phyloP scores from a whole-genome alignment of 2,329 filamentous ascomycete species.

The Pseudocercospora fuligena region DNA sequence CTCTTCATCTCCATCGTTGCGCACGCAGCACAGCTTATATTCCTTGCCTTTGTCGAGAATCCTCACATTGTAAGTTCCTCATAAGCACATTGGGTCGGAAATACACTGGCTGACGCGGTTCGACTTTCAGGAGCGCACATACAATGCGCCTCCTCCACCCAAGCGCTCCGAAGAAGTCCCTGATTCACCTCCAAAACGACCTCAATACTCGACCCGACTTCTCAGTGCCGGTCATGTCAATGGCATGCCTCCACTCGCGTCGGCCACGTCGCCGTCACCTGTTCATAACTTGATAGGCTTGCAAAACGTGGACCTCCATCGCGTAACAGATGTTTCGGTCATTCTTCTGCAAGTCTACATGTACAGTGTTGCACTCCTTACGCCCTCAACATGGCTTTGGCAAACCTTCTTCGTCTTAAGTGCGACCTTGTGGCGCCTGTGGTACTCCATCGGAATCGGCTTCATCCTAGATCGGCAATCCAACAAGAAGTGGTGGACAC shows the following conservation, averaged over 20 bases:
- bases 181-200: slow-evolving; percentile 43
- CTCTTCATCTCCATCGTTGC: slow-evolving; percentile 95
- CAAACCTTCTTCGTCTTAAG: slow-evolving; percentile 81
- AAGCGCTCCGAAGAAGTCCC: slow-evolving; percentile 55
- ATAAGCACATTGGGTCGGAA: neutral
- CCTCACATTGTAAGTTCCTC: slow-evolving; percentile 71
- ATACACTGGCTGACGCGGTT: slow-evolving; percentile 3
- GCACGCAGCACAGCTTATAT: slow-evolving; percentile 91
- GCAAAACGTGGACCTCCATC: slow-evolving; percentile 83
- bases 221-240: slow-evolving; percentile 46
- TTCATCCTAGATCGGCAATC: slow-evolving; percentile 85
- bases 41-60: slow-evolving; percentile 89
- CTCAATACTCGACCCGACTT: slow-evolving; percentile 46
- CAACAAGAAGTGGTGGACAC: slow-evolving; percentile 89
- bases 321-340: slow-evolving; percentile 81
- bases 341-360: slow-evolving; percentile 78
- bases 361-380: slow-evolving; percentile 72
- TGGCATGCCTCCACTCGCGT: slow-evolving; percentile 46
- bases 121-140: slow-evolving; percentile 73
- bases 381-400: slow-evolving; percentile 75
- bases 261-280: slow-evolving; percentile 62
- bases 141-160: slow-evolving; percentile 80
- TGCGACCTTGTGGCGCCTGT: slow-evolving; percentile 81
- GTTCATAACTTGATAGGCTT: slow-evolving; percentile 85
- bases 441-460: slow-evolving; percentile 89